Evolutionary conservation across 2,329 filamentous ascomycete genomes (phyloP).

Genomic region (Pseudocercospora vitis): DNA sequence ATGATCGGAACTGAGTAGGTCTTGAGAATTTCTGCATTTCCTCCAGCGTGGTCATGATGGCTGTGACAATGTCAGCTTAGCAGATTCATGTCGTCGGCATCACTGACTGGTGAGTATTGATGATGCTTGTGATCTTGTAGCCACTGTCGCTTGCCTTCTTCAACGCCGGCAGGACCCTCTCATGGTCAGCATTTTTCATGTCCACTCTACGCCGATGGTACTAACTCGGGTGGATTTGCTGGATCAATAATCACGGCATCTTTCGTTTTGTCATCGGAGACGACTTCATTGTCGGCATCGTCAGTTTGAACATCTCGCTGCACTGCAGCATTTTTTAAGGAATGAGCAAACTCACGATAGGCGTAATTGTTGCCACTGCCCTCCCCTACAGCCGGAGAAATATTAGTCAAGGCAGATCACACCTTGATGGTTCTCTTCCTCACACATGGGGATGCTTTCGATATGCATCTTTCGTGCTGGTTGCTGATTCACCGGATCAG

Average conservation of each 20-base stretch:
- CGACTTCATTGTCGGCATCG: conserved; percentile 31
- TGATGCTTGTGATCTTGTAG: conserved; percentile 82
- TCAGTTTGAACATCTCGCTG: background rate
- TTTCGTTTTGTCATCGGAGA: conserved; percentile 52
- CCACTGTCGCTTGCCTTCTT: conserved; percentile 70
- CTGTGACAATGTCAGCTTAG: conserved; percentile 48
- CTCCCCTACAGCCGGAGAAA: conserved; percentile 58
- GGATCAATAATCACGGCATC: conserved; percentile 70
- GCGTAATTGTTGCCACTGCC: conserved; percentile 80
- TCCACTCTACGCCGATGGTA: conserved; percentile 3
- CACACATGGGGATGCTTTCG: conserved; percentile 87
- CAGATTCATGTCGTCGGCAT: background rate
- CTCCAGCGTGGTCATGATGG: conserved; percentile 92
- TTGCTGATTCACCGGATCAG: conserved; percentile 30
- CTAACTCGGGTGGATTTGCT: conserved; percentile 74
- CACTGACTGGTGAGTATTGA: conserved; percentile 94
- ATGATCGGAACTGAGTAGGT: conserved; percentile 71
- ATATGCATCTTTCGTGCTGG: conserved; percentile 66
- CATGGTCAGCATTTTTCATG: background rate
- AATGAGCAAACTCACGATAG: conserved; percentile 49
- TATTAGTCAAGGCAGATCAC: conserved; percentile 17
- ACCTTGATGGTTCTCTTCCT: conserved; percentile 40
- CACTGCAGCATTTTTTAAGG: background rate
- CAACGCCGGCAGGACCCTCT: conserved; percentile 63
- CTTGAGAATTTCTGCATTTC: conserved; percentile 74